phyloP scores from a whole-genome alignment of 208 protist species.

The Trypanosoma cruzi region DNA sequence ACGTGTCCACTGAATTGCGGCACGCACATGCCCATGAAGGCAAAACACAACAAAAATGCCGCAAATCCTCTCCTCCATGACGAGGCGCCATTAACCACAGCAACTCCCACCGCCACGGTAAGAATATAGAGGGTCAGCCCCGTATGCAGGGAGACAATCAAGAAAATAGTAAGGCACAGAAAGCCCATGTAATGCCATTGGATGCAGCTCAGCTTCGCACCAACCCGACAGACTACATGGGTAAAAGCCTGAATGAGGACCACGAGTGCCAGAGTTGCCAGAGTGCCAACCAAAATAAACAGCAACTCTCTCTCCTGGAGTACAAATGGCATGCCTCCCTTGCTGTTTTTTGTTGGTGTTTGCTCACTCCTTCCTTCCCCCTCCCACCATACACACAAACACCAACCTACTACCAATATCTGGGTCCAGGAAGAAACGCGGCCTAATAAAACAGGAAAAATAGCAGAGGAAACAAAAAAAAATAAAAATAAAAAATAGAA shows the following conservation, averaged over 20 bases:
- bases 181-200: constrained; percentile 23
- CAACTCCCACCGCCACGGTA: background rate
- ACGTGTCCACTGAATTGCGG: constrained; percentile 19
- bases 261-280: constrained; percentile 3
- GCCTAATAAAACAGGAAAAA: no score
- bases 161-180: constrained; percentile 11
- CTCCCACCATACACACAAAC: background rate
- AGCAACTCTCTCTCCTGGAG: constrained; percentile 19
- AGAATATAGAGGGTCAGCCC: constrained; percentile 17
- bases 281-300: constrained; percentile 4
- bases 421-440: background rate
- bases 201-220: background rate
- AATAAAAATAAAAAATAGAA: background rate
- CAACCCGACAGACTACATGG: background rate
- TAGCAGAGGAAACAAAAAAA: background rate
- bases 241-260: constrained; percentile 11
- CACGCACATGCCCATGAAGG: constrained; percentile 3
- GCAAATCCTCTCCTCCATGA: constrained; percentile 9
- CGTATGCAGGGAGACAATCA: constrained; percentile 16
- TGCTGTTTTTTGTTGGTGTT: background rate
- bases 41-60: constrained; percentile 25
- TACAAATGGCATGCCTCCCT: constrained; percentile 8
- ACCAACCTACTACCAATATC: background rate
- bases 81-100: background rate
- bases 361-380: background rate